phyloP scores from a whole-genome alignment of 805 yeast genomes.

The Brettanomyces anomalus region DNA sequence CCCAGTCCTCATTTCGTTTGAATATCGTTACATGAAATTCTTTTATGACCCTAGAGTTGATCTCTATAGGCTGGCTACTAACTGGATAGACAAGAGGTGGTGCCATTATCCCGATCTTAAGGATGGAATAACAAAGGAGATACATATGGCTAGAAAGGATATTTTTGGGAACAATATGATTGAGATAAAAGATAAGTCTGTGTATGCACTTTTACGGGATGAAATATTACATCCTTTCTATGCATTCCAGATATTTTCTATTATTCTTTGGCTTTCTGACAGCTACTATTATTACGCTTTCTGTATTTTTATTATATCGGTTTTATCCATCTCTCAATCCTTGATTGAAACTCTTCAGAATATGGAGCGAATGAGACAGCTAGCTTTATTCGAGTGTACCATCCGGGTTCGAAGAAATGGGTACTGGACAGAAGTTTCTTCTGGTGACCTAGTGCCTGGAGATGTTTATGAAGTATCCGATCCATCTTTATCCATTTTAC shows the following conservation, averaged over 20 bases:
- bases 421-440: conserved; percentile 77
- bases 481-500: conserved; percentile 63
- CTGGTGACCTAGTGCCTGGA: conserved; percentile 87
- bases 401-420: conserved; percentile 88
- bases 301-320: conserved; percentile 82
- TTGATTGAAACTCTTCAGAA: conserved; percentile 79
- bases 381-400: conserved; percentile 68
- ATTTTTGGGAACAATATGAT: conserved; percentile 77
- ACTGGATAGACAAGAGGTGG: conserved; percentile 87
- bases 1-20: conserved; percentile 61
- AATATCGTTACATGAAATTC: conserved; percentile 76
- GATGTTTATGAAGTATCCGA: conserved; percentile 90
- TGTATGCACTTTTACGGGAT: conserved; percentile 57
- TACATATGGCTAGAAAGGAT: conserved; percentile 55
- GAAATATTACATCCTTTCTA: conserved; percentile 95
- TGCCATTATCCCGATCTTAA: conserved; percentile 41
- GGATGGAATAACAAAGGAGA: conserved; percentile 63
- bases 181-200: conserved; percentile 66
- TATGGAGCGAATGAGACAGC: conserved; percentile 58
- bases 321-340: conserved; percentile 71
- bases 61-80: conserved; percentile 69
- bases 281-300: conserved; percentile 89
- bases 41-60: conserved; percentile 85
- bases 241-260: conserved; percentile 88
- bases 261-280: conserved; percentile 85